Evolutionary conservation across 768 basidiomycete genomes (phyloP), one percentile per base, ranked within the genome.

Genomic region (Suillus lakei): DNA sequence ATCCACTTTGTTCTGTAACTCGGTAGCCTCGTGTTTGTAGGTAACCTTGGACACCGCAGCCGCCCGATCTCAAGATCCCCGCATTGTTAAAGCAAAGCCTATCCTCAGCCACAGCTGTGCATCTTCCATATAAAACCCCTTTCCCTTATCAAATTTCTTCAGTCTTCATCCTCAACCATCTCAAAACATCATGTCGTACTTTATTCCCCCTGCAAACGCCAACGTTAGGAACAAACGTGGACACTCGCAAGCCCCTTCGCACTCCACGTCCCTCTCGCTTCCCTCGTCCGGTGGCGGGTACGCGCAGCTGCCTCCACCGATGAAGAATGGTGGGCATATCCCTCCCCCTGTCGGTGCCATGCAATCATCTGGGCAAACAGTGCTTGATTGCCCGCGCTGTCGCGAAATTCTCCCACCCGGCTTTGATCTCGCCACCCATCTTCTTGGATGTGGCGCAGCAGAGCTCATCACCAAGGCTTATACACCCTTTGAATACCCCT

Each of bases 361-460:
- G 58, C 39, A 43, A 34, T 16, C 55, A 16, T 60, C 23, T 44
- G 60, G 34, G 3, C 44, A 34, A 6, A 39, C 10, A 3, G 9
- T 26, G 16, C 50, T 56, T 21, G 51, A 26, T 21, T 74, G 72
- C 46, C 26, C 38, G 43, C 72, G 70, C n/a, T 72, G 72, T n/a
- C 34, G 28, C 30, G 32, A 64, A 3, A n/a, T 18, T 3, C 67
- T 68, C 28, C 5, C 44, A 26, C 66, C 66, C 23, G 68, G 61
- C 7, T 28, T 41, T 30, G 70, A 68, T 10, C 46, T 68, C 4
- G 61, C 61, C 30, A 18, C 16, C n/a, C 68, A 74, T 41, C 46
- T 54, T 13, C 4, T 65, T 16, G 59, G 48, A n/a, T 72, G 72
- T 59, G 68, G 70, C 9, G 66, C 55, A 10, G 61, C 55, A 10